These are phyloP conservation scores for Nephelium lappaceum DNA, from an alignment of 345 rosid genomes.

Conservation along the genomic window DNA sequence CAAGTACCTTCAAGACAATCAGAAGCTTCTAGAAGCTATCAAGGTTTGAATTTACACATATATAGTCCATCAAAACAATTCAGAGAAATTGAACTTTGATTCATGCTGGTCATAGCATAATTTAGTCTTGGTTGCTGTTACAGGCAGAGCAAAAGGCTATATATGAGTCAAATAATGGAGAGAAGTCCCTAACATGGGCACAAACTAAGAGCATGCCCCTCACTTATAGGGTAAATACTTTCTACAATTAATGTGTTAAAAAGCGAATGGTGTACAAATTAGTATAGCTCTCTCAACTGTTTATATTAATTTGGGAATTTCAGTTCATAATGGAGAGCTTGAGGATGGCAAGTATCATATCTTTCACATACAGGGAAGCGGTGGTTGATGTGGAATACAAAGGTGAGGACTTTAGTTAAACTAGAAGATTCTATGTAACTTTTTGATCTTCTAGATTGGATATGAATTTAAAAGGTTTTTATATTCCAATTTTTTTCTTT, in stretches of 20 bases:
- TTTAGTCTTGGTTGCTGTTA: conserved; percentile 2
- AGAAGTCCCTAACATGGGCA: conserved; percentile 67
- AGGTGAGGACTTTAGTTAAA: conserved; percentile 40
- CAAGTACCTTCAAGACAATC: conserved; percentile 69
- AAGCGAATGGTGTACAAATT: neutral
- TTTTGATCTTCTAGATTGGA: neutral
- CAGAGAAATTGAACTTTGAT: neutral
- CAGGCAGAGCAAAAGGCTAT: conserved; percentile 75
- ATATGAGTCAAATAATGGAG: conserved; percentile 46
- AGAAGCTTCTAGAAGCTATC: conserved; percentile 62
- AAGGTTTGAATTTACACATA: conserved; percentile 44
- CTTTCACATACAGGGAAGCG: conserved; percentile 93
- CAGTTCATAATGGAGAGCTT: conserved; percentile 71
- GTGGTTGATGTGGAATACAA: conserved; percentile 81
- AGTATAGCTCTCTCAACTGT: neutral
- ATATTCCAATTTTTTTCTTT: neutral
- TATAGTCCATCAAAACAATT: neutral
- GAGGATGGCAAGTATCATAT: conserved; percentile 92
- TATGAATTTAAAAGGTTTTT: neutral
- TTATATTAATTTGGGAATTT: neutral
- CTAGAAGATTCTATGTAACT: conserved; percentile 14
- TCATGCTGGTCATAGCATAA: neutral
- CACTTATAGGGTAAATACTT: conserved; percentile 56
- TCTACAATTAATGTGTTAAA: neutral
- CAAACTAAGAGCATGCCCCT: conserved; percentile 80